Evolutionary conservation across 1,284 basidiomycete species (phyloP), one percentile per base, ranked within the genome.

Genomic region (Rhodofomes roseus): DNA sequence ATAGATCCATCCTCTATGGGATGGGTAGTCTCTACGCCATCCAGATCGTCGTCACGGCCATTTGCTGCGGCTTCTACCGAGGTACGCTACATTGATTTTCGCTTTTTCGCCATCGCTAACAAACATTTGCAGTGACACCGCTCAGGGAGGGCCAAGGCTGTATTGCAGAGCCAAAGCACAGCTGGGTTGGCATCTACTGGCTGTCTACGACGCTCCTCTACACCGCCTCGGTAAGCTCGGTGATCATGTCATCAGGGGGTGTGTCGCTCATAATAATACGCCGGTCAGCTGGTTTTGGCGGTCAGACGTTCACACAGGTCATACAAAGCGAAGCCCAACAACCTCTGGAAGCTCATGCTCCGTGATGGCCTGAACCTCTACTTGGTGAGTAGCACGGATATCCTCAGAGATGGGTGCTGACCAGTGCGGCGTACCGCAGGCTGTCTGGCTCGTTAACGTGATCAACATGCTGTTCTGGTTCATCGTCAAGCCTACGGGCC

Each of bases 161-260:
- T 73, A 92, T 93, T 61, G 89, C 90, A 2, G 90, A 89, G 41
- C 90, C 90, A 27, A 85, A 85, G 65, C 73, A 80, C 64, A 84
- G 81, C 70, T 92, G 89, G 89, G 87, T 92, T 57, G 90, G 86
- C 44, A 83, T 92, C 65, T 93, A 92, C 77, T 93, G 90, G 90
- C 71, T 89, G 16, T 81, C 82, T 0, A 85, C 88, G 25, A 91
- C 90, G 40, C 56, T 90, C 48, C 78, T 92, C 20, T 92, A 89
- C 73, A 83, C 82, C 27, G 79, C 75, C 43, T 86, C 87, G 20
- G 84, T 87, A 67, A 61, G 80, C 73, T n/a, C 55, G 48, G n/a
- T 25, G 31, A 16, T 27, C 27, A 9, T 12, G 9, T 46, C 22
- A 55, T 31, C 14, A 11, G 50, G 29, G 36, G 50, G 36, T 36